Base-by-base conservation (phyloP, 805 yeast species). In the Peterozyma xylosa region DNA sequence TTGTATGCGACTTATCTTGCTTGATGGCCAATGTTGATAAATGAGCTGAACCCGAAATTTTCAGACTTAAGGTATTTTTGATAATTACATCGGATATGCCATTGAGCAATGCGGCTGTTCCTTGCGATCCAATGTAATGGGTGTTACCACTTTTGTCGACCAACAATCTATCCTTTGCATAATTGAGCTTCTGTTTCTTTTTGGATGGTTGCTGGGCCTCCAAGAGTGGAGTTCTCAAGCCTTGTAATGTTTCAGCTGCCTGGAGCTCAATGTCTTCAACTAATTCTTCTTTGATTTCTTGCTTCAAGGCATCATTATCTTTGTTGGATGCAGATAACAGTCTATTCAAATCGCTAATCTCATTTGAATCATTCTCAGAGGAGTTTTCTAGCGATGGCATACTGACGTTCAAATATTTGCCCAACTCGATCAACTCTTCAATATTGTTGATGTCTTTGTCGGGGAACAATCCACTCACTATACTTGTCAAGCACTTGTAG, bases 61-160 rank as follows among this genome's bases (percentile, higher is more conserved):
- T 66, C 15, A 57, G 55, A 0, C 69, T 62, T 7, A 21, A 21
- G 27, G 27, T 21, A 15, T 66, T 53, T 42, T 66, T 63, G n/a
- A 67, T 54, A 21, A 71, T 59, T 16, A 71, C 56, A 48, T 68
- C 72, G 47, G 74, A 68, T 9, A 71, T 47, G 1, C 72, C 68
- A 41, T 63, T 67, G 43, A 71, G 55, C 27, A 71, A 48, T 2
- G 72, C 67, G 0, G 73, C 69, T 1, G 75, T 70, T 18, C 76
- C 74, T 14, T 63, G 63, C 16, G 68, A 63, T 1, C 77, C 77
- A 42, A 72, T 66, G 46, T 67, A 72, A 52, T 72, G 77, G 0
- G 73, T 64, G 42, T 69, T 71, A 4, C 76, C 76, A 45, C 62
- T 64, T 17, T 63, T 55, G 48, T 72, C 78, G 55, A 64, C 64